Evolutionary conservation across 1,139 yeast species (phyloP).

Genomic region (Scheffersomyces segobiensis): DNA sequence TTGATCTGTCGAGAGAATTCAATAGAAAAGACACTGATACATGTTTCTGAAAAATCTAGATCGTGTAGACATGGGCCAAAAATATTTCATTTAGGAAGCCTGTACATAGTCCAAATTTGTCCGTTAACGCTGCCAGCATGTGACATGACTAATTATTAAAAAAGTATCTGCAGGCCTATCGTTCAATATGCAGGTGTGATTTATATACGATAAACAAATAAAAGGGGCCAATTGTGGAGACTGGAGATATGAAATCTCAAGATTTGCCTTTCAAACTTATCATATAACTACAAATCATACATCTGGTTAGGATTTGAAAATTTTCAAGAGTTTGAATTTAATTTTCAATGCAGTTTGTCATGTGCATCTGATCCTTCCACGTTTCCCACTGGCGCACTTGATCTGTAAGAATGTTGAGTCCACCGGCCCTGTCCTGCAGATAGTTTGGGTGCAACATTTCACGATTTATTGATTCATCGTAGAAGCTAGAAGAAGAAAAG

Average conservation of each 20-base stretch:
- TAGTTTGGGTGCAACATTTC: background rate
- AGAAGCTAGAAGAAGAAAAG: background rate
- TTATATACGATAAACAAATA: background rate
- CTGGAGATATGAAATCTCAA: background rate
- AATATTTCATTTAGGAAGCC: background rate
- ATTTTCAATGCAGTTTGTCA: background rate
- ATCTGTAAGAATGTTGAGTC: background rate
- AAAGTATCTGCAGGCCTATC: background rate
- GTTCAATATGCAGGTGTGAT: background rate
- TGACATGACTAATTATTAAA: background rate
- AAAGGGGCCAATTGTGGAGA: background rate
- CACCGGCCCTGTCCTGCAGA: background rate
- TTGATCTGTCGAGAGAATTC: background rate
- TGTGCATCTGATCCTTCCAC: background rate
- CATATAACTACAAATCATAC: background rate
- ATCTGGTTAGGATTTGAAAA: background rate
- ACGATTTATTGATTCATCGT: background rate
- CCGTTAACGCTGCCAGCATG: background rate
- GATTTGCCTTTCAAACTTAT: background rate
- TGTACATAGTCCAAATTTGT: background rate
- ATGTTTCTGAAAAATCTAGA: background rate
- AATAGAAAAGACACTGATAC: background rate
- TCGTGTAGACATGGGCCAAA: background rate
- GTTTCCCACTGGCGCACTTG: background rate
- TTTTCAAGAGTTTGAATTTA: no score